A percentile compares a stretch with the other conserved stretches of the same genome.
phyloP scores from a whole-genome alignment of 2,329 filamentous ascomycete species.

The Lecanicillium sp. region DNA sequence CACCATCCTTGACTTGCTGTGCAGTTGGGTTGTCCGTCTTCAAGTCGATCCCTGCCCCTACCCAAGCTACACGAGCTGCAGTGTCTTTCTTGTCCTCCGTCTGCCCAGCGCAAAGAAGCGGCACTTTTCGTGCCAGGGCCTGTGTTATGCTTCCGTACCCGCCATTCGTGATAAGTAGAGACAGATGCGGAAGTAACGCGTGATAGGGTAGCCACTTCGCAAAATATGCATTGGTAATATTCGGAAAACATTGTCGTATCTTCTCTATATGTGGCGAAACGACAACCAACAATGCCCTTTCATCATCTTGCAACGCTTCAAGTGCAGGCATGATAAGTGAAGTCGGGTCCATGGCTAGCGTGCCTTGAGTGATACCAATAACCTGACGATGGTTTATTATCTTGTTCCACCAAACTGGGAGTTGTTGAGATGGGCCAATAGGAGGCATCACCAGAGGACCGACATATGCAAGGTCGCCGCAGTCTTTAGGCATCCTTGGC shows the following conservation, averaged over 20 bases:
- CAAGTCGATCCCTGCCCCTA: constrained; percentile 25
- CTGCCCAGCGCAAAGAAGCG: constrained; percentile 26
- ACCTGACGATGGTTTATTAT: constrained; percentile 18
- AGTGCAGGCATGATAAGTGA: constrained; percentile 29
- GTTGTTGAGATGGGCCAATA: constrained; percentile 4
- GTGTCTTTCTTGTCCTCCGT: constrained; percentile 29
- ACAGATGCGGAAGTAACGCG: constrained; percentile 23
- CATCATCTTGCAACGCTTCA: constrained; percentile 20
- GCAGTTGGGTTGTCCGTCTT: constrained; percentile 24
- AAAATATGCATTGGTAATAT: constrained; percentile 19
- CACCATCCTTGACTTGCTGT: constrained; percentile 17
- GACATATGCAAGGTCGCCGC: constrained; percentile 18
- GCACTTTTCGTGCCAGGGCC: constrained; percentile 24
- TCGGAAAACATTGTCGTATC: constrained; percentile 15
- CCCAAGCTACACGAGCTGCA: constrained; percentile 22
- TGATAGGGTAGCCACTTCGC: constrained; percentile 27
- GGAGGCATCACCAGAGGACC: constrained; percentile 24
- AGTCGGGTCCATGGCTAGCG: constrained; percentile 25
- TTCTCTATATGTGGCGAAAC: constrained; percentile 20
- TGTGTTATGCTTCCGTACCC: constrained; percentile 29
- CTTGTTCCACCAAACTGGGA: constrained; percentile 25
- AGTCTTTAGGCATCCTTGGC: constrained; percentile 15
- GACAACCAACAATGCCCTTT: constrained; percentile 22
- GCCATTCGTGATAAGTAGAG: constrained; percentile 27
- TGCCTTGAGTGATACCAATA: constrained; percentile 29